A percentile compares a stretch with the other conserved stretches of the same genome.
Conservation (phyloP, 2,329 filamentous ascomycete genomes). For the Ophiostoma sp. region DNA sequence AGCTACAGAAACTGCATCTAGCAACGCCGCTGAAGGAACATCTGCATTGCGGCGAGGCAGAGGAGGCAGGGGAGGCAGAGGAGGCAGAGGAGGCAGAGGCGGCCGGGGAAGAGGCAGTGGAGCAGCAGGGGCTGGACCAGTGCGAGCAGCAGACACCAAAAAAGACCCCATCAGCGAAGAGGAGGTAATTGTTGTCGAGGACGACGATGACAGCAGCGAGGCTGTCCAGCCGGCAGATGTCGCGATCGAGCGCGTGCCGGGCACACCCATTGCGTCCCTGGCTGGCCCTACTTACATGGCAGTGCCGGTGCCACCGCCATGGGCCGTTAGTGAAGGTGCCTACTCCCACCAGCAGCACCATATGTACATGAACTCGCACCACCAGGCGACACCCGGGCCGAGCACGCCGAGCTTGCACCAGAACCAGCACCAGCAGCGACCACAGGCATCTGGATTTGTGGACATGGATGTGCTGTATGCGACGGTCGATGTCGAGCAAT, state of each 20-base stretch:
- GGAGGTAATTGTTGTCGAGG: conserved; percentile 9
- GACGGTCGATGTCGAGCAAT: conserved; percentile 24
- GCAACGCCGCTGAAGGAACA: background rate
- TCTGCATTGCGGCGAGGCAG: background rate
- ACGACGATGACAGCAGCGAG: background rate
- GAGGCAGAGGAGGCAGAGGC: background rate
- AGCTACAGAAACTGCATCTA: background rate
- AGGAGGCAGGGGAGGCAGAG: background rate
- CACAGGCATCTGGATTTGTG: background rate
- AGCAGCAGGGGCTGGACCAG: background rate
- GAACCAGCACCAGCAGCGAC: background rate
- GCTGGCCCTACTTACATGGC: background rate
- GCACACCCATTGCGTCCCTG: background rate
- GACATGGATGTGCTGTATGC: conserved; percentile 20
- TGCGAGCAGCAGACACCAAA: background rate
- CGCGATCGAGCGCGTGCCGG: background rate
- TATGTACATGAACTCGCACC: background rate
- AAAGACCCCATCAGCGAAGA: background rate
- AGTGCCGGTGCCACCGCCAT: background rate
- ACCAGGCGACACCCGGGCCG: background rate
- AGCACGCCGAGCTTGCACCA: background rate
- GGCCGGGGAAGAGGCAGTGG: background rate
- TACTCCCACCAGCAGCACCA: background rate
- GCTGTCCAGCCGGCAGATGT: background rate
- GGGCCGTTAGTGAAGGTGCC: conserved; percentile 1